Evolutionary conservation across 2,329 filamentous ascomycete genomes (phyloP).

Genomic region (Phyllosticta ampelicida): DNA sequence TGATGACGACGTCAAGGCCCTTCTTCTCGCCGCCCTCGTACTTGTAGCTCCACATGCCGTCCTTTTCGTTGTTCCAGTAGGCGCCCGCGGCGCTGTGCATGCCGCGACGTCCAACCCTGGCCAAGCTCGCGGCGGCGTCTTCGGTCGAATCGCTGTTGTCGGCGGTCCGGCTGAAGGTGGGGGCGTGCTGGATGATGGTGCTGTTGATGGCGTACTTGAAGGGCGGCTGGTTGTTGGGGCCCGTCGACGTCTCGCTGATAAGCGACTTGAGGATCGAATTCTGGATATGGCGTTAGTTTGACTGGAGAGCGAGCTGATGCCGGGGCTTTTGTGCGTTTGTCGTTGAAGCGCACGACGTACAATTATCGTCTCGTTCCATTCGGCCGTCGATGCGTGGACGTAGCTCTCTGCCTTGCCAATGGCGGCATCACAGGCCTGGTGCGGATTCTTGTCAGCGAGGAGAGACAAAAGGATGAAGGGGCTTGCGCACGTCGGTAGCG

Average conservation of each 20-base stretch:
- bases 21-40: slow-evolving; percentile 50
- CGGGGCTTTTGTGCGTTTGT: slow-evolving; percentile 11
- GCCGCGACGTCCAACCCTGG: slow-evolving; percentile 72
- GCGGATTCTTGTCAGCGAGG: slow-evolving; percentile 11
- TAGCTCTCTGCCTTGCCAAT: slow-evolving; percentile 68
- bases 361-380: slow-evolving; percentile 91
- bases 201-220: slow-evolving; percentile 97
- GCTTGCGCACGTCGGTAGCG: slow-evolving; percentile 59
- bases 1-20: slow-evolving; percentile 43
- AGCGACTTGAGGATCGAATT: slow-evolving; percentile 67
- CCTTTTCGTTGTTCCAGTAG: slow-evolving; percentile 84
- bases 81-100: slow-evolving; percentile 82
- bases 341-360: slow-evolving; percentile 41
- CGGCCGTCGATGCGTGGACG: slow-evolving; percentile 71
- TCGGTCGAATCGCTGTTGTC: slow-evolving; percentile 31
- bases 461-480: background rate
- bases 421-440: slow-evolving; percentile 70
- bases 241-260: slow-evolving; percentile 60
- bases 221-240: slow-evolving; percentile 46
- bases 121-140: slow-evolving; percentile 51
- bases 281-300: slow-evolving; percentile 30
- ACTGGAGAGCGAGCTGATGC: slow-evolving; percentile 14
- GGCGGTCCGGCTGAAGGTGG: slow-evolving; percentile 31
- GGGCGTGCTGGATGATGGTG: slow-evolving; percentile 84
- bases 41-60: slow-evolving; percentile 85